A percentile compares a stretch with the other conserved stretches of the same genome.
Conservation (phyloP, 1,284 basidiomycete species). For the Microbotryum intermedium region DNA sequence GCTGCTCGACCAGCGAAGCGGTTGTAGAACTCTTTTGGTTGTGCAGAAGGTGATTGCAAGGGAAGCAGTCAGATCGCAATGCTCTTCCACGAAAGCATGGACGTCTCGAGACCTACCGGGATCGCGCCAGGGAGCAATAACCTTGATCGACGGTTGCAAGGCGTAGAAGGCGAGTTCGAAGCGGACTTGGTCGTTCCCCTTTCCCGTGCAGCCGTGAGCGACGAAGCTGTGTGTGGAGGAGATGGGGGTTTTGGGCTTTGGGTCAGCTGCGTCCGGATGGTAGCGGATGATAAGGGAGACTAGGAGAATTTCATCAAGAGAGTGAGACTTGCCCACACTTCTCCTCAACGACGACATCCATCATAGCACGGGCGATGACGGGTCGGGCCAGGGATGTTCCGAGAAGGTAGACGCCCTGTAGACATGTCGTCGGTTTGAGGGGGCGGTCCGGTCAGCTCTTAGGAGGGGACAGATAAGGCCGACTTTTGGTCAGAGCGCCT, state of each 20-base stretch:
- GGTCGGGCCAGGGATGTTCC: constrained; percentile 96
- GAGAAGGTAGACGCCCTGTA: constrained; percentile 87
- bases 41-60: neutral
- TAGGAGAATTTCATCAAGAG: neutral
- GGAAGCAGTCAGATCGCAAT: neutral
- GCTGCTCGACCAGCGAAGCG: constrained; percentile 92
- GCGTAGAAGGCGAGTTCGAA: constrained; percentile 99
- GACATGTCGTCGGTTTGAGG: neutral
- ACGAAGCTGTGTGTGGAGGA: constrained; percentile 57
- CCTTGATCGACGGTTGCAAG: constrained; percentile 96
- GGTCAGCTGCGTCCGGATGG: neutral
- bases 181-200: constrained; percentile 98
- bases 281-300: neutral
- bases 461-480: neutral
- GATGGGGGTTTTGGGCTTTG: neutral
- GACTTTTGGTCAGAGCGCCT: constrained; percentile 5
- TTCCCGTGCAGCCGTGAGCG: constrained; percentile 97
- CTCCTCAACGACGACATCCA: constrained; percentile 79
- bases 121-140: constrained; percentile 94
- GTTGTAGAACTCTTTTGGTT: constrained; percentile 75
- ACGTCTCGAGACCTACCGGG: constrained; percentile 52
- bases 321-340: constrained; percentile 66
- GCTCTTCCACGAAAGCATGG: too few relatives aligned
- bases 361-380: constrained; percentile 99
- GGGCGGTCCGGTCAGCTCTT: neutral